phyloP scores from a whole-genome alignment of 2,329 filamentous ascomycete genomes.

The Aspergillus pseudoterreus region DNA sequence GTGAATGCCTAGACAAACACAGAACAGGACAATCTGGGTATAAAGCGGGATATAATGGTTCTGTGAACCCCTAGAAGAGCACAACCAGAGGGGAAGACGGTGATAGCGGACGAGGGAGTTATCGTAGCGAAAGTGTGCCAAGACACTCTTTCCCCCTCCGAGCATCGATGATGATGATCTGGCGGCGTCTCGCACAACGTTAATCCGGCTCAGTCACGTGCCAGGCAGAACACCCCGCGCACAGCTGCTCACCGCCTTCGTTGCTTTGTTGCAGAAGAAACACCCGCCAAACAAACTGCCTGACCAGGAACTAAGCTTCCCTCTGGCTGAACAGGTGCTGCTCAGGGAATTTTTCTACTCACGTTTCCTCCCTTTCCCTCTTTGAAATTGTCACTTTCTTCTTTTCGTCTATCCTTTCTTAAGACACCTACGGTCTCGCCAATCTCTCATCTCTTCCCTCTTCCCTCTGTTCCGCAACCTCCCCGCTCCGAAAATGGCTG shows the following conservation, averaged over 20 bases:
- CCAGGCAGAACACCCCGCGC: conserved; percentile 23
- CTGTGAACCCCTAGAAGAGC: background rate
- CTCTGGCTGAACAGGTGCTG: background rate
- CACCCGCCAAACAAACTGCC: conserved; percentile 31
- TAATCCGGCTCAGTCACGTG: conserved; percentile 21
- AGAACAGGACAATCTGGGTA: background rate
- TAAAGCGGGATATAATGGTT: background rate
- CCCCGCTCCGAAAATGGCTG: conserved; percentile 50
- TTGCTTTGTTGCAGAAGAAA: conserved; percentile 18
- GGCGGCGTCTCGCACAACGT: conserved; percentile 16
- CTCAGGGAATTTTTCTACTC: conserved; percentile 4
- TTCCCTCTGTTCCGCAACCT: conserved; percentile 3
- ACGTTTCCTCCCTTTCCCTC: background rate
- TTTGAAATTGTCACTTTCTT: background rate
- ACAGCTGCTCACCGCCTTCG: conserved; percentile 22
- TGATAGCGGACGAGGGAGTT: conserved; percentile 7
- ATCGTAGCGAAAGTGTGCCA: conserved; percentile 17
- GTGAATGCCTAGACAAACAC: background rate
- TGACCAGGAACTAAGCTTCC: conserved; percentile 25
- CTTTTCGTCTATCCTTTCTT: background rate
- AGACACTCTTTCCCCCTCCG: conserved; percentile 18
- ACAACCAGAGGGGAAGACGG: conserved; percentile 6
- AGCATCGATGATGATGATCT: conserved; percentile 20
- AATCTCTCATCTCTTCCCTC: background rate
- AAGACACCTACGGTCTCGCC: background rate